Conservation (phyloP, 192 early-diverging fungal species). For the Spizellomyces sp. region DNA sequence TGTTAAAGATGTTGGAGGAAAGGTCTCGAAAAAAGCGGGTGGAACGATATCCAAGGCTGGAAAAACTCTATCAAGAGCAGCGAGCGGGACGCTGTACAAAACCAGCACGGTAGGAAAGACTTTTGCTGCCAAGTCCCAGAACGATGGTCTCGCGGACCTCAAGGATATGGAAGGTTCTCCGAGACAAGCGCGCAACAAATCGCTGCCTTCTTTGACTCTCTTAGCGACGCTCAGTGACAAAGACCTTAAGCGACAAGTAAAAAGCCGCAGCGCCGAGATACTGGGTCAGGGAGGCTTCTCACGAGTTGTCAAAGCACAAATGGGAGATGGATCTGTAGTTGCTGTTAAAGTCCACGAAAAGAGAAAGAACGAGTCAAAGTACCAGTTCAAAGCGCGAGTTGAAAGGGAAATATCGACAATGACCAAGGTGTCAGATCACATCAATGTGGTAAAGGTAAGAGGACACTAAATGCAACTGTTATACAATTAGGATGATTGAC, state of each 20-base stretch:
- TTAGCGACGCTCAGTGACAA: neutral
- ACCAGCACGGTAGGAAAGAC: neutral
- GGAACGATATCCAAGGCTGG: neutral
- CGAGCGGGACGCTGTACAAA: neutral
- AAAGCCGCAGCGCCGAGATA: slow-evolving; percentile 2
- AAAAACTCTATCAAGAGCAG: neutral
- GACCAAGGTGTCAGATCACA: slow-evolving; percentile 15
- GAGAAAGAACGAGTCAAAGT: neutral
- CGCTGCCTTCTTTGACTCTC: neutral
- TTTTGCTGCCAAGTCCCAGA: neutral
- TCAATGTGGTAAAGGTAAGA: slow-evolving; percentile 15
- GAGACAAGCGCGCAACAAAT: neutral
- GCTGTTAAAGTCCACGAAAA: slow-evolving; percentile 26
- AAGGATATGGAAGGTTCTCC: neutral
- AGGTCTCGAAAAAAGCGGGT: neutral
- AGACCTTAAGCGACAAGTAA: slow-evolving; percentile 14
- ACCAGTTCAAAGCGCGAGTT: slow-evolving; percentile 19
- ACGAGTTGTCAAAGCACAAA: slow-evolving; percentile 16
- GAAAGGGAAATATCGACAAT: slow-evolving; percentile 14
- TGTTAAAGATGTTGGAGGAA: slow-evolving; percentile 3
- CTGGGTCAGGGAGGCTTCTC: slow-evolving; percentile 27
- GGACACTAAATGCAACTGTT: neutral
- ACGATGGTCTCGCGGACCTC: neutral
- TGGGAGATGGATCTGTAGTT: slow-evolving; percentile 4
- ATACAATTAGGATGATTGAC: neutral